Percentiles rank a stretch among this genome's conserved stretches.
phyloP scores from a whole-genome alignment of 108 stramenopile genomes.

The Schizochytrium sp. region DNA sequence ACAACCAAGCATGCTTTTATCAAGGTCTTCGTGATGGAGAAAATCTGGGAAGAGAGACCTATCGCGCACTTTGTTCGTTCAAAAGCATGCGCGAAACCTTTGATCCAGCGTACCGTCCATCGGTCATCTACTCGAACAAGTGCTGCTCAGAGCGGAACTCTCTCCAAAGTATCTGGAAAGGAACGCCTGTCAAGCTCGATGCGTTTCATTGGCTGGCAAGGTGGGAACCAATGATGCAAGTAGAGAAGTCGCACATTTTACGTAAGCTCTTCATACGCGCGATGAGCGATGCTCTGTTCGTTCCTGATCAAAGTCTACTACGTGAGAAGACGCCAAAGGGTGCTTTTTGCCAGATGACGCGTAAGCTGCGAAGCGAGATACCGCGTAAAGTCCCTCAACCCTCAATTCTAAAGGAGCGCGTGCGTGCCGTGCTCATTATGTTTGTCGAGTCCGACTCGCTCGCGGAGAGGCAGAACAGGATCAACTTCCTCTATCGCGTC shows the following conservation, averaged over 20 bases:
- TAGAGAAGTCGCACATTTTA: background rate
- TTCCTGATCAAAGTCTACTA: background rate
- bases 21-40: too few species aligned
- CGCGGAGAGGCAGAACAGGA: too few species aligned
- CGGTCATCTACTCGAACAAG: background rate
- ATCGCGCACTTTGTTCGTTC: too few species aligned
- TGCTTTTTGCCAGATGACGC: background rate
- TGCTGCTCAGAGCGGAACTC: background rate
- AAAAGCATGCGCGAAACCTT: background rate
- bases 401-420: too few species aligned
- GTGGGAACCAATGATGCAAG: background rate
- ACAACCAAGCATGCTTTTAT: too few species aligned
- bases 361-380: too few species aligned
- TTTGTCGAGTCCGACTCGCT: too few species aligned
- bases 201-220: background rate
- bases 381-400: too few species aligned
- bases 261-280: background rate
- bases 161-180: background rate
- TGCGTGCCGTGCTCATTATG: too few species aligned
- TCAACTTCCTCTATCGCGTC: too few species aligned
- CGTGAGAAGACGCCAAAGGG: background rate
- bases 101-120: background rate
- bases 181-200: background rate
- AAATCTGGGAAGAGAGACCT: too few species aligned
- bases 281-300: background rate